Evolutionary conservation across 2,329 filamentous ascomycete genomes (phyloP).

Genomic region (Delphinella strobiligena): DNA sequence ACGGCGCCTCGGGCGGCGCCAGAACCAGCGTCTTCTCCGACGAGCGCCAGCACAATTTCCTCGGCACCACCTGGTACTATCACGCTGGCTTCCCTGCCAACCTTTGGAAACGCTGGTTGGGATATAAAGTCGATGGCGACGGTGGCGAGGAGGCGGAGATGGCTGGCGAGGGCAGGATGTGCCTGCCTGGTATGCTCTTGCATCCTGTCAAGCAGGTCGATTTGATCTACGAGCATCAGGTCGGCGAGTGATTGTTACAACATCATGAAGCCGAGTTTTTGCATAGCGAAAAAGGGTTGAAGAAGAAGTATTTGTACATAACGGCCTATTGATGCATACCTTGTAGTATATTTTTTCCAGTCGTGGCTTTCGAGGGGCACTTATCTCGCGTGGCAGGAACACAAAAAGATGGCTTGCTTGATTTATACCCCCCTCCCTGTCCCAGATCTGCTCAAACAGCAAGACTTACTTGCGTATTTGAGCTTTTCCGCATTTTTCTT

Average conservation of each 20-base stretch:
- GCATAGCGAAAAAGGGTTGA: no score
- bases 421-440: no score
- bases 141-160: slow-evolving; percentile 34
- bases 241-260: slow-evolving; percentile 13
- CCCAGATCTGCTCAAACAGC: no score
- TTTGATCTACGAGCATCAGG: slow-evolving; percentile 30
- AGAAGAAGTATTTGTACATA: no score
- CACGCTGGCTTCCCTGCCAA: slow-evolving; percentile 40
- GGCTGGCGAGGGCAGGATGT: slow-evolving; percentile 36
- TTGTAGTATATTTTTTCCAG: no score
- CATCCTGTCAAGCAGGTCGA: slow-evolving; percentile 41
- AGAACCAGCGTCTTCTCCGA: slow-evolving; percentile 38
- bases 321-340: no score
- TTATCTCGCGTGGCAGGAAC: no score
- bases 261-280: no score
- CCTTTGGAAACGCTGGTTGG: slow-evolving; percentile 45
- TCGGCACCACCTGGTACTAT: slow-evolving; percentile 42
- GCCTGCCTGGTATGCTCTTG: slow-evolving; percentile 34
- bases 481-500: no score
- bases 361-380: no score
- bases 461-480: no score
- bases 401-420: no score
- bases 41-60: slow-evolving; percentile 41
- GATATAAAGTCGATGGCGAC: slow-evolving; percentile 40
- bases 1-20: slow-evolving; percentile 37